Percentiles rank a stretch among this genome's conserved stretches.
Evolutionary conservation across 2,329 filamentous ascomycete genomes (phyloP).

Genomic region (Hypocrella siamensis): DNA sequence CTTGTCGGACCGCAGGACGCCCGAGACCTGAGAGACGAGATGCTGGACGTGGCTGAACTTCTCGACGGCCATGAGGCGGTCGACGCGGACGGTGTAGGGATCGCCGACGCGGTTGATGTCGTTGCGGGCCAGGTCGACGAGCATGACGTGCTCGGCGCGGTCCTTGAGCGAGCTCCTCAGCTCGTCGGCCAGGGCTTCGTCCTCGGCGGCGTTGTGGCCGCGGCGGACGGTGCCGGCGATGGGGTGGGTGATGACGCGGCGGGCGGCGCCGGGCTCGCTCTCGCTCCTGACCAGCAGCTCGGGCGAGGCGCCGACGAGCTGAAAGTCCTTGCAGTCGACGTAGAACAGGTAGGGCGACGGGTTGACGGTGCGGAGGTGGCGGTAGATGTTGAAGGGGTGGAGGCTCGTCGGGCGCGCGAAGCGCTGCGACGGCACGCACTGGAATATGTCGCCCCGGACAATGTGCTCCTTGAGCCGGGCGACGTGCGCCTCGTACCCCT

Average conservation of each 20-base stretch:
- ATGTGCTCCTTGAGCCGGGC: constrained; percentile 81
- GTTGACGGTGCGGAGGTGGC: constrained; percentile 91
- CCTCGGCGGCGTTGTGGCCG: constrained; percentile 66
- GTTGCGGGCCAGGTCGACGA: constrained; percentile 90
- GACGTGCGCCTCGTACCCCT: constrained; percentile 86
- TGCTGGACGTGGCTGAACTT: constrained; percentile 97
- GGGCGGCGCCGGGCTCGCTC: no score
- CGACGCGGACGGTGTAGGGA: constrained; percentile 75
- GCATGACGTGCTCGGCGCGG: constrained; percentile 89
- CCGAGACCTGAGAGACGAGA: constrained; percentile 88
- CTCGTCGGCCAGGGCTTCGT: constrained; percentile 62
- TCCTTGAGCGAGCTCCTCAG: constrained; percentile 76
- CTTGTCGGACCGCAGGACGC: constrained; percentile 67
- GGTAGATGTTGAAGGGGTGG: constrained; percentile 97
- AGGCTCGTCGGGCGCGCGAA: constrained; percentile 78
- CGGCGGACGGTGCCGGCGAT: constrained; percentile 93
- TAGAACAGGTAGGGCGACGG: constrained; percentile 97
- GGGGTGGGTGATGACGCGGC: constrained; percentile 85
- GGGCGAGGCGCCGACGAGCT: constrained; percentile 88
- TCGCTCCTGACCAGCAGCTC: constrained; percentile 91
- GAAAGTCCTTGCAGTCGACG: constrained; percentile 79
- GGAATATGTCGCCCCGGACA: constrained; percentile 83
- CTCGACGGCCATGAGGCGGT: constrained; percentile 86
- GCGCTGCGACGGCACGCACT: constrained; percentile 88
- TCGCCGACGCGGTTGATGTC: constrained; percentile 94